These are phyloP conservation scores for Candida orba DNA, from an alignment of 805 yeast genomes.

Conservation along the genomic window DNA sequence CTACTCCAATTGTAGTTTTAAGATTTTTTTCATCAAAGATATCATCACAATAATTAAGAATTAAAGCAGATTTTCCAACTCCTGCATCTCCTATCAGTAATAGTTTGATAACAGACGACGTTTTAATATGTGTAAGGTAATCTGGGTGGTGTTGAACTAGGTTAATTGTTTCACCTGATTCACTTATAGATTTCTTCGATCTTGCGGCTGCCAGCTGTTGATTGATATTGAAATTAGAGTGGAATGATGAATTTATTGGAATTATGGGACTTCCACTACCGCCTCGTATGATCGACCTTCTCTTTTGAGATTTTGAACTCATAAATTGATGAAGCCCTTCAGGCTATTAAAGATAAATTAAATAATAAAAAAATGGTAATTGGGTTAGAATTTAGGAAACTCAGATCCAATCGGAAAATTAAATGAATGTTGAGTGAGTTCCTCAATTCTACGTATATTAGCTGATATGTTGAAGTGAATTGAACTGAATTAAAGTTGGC, in stretches of 20 bases:
- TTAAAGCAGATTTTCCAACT: constrained; percentile 42
- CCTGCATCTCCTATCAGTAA: constrained; percentile 39
- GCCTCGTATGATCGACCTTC: constrained; percentile 19
- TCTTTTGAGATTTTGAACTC: constrained; percentile 12
- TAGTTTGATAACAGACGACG: constrained; percentile 27
- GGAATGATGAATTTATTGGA: constrained; percentile 21
- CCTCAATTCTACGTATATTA: too few species aligned
- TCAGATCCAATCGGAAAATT: too few species aligned
- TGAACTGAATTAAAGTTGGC: background rate
- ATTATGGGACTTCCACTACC: constrained; percentile 22
- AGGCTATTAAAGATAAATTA: background rate
- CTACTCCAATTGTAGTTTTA: constrained; percentile 40
- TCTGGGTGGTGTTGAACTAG: constrained; percentile 16
- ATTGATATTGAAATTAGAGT: constrained; percentile 17
- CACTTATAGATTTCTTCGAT: constrained; percentile 9
- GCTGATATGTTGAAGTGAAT: background rate
- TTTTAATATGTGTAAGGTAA: constrained; percentile 10
- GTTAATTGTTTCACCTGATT: constrained; percentile 7
- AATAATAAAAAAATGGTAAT: too few species aligned
- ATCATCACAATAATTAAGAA: constrained; percentile 35
- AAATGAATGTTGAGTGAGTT: too few species aligned
- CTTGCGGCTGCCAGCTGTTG: constrained; percentile 12
- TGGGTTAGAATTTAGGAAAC: too few species aligned
- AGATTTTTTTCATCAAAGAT: constrained; percentile 28
- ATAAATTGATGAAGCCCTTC: background rate